A percentile compares a stretch with the other conserved stretches of the same genome.
phyloP scores from a whole-genome alignment of 2,329 filamentous ascomycete species.

The Aspergillus sp. region DNA sequence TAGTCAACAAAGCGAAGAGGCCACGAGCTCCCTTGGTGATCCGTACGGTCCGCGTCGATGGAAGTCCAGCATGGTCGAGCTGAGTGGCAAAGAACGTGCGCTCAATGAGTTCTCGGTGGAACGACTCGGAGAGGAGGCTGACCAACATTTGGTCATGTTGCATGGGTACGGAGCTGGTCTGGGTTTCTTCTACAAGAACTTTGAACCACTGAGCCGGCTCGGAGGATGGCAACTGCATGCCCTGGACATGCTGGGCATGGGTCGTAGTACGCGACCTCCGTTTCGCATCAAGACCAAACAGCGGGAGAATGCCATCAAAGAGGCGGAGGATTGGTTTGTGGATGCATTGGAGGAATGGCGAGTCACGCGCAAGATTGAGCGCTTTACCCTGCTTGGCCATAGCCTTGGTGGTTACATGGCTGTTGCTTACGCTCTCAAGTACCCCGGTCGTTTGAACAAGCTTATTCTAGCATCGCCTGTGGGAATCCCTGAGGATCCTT shows the following conservation, averaged over 20 bases:
- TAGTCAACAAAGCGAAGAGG: constrained; percentile 38
- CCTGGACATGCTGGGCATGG: constrained; percentile 93
- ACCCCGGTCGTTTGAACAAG: constrained; percentile 90
- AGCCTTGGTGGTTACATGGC: constrained; percentile 92
- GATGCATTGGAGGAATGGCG: constrained; percentile 97
- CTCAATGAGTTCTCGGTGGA: constrained; percentile 92
- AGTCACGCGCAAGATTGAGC: constrained; percentile 75
- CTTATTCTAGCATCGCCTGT: constrained; percentile 91
- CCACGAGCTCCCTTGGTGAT: constrained; percentile 50
- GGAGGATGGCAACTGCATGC: constrained; percentile 84
- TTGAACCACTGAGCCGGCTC: constrained; percentile 71
- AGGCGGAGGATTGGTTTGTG: constrained; percentile 93
- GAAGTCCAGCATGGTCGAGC: constrained; percentile 73
- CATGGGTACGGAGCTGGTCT: constrained; percentile 95
- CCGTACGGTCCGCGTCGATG: constrained; percentile 79
- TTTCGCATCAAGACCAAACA: constrained; percentile 83
- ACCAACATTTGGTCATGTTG: constrained; percentile 87
- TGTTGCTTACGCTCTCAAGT: constrained; percentile 91
- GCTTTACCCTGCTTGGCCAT: constrained; percentile 88
- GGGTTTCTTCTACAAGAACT: constrained; percentile 98
- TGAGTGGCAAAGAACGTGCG: constrained; percentile 77
- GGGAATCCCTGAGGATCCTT: constrained; percentile 88
- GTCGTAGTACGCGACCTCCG: constrained; percentile 70
- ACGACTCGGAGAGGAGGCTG: constrained; percentile 65
- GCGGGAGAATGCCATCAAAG: constrained; percentile 67